phyloP scores from a whole-genome alignment of 2,329 filamentous ascomycete species.

The Fusarium tuaranense region DNA sequence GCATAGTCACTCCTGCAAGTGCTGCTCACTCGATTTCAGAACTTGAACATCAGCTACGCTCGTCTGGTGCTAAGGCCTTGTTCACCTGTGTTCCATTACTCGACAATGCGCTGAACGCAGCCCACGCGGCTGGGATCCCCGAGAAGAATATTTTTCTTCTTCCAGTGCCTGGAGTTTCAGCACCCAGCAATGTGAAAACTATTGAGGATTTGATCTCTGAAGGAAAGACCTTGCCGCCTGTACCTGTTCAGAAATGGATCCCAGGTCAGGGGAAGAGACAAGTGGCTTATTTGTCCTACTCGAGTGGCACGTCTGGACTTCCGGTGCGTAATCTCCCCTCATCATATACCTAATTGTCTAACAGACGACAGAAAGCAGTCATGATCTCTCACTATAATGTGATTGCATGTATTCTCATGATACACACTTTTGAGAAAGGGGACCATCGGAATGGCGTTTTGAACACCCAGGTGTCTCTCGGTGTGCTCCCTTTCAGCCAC shows the following conservation, averaged over 20 bases:
- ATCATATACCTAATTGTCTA: neutral
- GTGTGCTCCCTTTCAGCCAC: conserved; percentile 81
- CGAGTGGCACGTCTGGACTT: conserved; percentile 81
- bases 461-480: conserved; percentile 64
- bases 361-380: conserved; percentile 74
- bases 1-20: conserved; percentile 79
- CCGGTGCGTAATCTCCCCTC: conserved; percentile 60
- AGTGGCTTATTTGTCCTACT: conserved; percentile 83
- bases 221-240: conserved; percentile 65
- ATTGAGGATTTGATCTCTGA: conserved; percentile 73
- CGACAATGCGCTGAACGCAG: conserved; percentile 71
- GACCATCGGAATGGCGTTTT: conserved; percentile 51
- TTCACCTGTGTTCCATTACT: conserved; percentile 79
- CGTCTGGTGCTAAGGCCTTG: conserved; percentile 76
- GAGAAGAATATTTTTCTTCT: conserved; percentile 75
- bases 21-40: conserved; percentile 78
- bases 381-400: conserved; percentile 86
- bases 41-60: conserved; percentile 77
- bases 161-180: conserved; percentile 65
- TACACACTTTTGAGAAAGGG: conserved; percentile 57
- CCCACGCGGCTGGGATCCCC: conserved; percentile 71
- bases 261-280: conserved; percentile 75
- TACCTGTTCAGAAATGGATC: conserved; percentile 66
- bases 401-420: conserved; percentile 79
- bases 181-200: conserved; percentile 65